Evolutionary conservation across 2,329 filamentous ascomycete species (phyloP).

Genomic region (Hymenoscyphus scutula): DNA sequence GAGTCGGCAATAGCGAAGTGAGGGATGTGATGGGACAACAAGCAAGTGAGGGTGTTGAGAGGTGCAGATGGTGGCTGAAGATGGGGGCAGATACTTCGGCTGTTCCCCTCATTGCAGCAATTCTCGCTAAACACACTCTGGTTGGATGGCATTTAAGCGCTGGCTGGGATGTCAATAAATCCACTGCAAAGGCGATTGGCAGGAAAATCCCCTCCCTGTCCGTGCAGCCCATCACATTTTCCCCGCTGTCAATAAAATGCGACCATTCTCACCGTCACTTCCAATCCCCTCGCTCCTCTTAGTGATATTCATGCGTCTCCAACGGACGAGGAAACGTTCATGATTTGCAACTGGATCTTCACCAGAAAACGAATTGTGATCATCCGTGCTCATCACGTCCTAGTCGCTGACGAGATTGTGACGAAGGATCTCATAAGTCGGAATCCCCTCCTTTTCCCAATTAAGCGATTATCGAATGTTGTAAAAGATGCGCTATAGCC

Average conservation of each 20-base stretch:
- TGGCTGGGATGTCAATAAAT: not conserved
- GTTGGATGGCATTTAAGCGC: not conserved
- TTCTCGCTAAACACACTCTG: not conserved
- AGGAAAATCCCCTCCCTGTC: not conserved
- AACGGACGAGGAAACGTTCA: not conserved
- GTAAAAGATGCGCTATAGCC: not conserved
- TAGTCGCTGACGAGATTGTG: not conserved
- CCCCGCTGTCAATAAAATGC: constrained; percentile 2
- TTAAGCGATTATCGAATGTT: not conserved
- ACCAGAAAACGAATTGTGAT: not conserved
- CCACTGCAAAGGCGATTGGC: not conserved
- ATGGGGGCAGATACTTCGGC: not conserved
- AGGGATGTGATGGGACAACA: not conserved
- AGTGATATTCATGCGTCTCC: not conserved
- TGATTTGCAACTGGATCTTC: not conserved
- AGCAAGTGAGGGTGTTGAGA: not conserved
- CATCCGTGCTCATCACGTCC: not conserved
- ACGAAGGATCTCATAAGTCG: not conserved
- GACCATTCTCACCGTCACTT: constrained; percentile 4
- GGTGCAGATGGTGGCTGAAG: not conserved
- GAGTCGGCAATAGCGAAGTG: not conserved
- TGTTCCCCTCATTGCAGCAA: constrained; percentile 1
- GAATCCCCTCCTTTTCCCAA: not conserved
- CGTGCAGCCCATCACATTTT: not conserved
- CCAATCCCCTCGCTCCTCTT: not conserved